Evolutionary conservation across 2,329 filamentous ascomycete genomes (phyloP).

Genomic region (Botrytis sinoallii): DNA sequence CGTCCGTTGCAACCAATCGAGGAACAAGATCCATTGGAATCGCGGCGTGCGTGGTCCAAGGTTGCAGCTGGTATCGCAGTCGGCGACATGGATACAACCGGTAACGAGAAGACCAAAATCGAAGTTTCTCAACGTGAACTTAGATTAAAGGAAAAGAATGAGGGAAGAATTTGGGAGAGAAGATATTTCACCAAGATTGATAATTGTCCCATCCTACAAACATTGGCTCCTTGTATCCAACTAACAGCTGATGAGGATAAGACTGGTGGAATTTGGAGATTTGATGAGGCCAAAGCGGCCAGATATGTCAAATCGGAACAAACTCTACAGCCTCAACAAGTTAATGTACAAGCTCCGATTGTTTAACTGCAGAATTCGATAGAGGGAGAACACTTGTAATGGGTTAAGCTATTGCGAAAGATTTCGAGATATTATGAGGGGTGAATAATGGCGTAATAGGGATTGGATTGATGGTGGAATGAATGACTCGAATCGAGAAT

Average conservation of each 20-base stretch:
- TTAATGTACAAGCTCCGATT: not conserved
- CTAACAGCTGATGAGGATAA: slow-evolving; percentile 52
- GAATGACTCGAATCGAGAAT: not conserved
- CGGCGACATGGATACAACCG: slow-evolving; percentile 80
- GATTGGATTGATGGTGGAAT: slow-evolving; percentile 10
- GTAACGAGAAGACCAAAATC: slow-evolving; percentile 79
- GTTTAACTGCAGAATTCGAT: not conserved
- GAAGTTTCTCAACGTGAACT: slow-evolving; percentile 82
- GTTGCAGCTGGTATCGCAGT: slow-evolving; percentile 77
- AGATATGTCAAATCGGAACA: not conserved
- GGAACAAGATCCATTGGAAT: slow-evolving; percentile 82
- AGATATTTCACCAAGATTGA: slow-evolving; percentile 69
- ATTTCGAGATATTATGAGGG: not conserved
- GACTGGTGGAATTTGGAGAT: slow-evolving; percentile 69
- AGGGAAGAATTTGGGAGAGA: slow-evolving; percentile 74
- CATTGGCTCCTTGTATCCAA: slow-evolving; percentile 43
- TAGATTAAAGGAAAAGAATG: slow-evolving; percentile 71
- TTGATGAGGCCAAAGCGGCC: slow-evolving; percentile 48
- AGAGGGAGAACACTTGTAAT: not conserved
- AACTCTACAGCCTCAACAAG: slow-evolving; percentile 5
- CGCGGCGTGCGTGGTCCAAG: slow-evolving; percentile 80
- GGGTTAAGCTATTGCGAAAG: not conserved
- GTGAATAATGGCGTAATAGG: slow-evolving; percentile 10
- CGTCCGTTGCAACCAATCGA: slow-evolving; percentile 64
- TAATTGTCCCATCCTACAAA: slow-evolving; percentile 44